These are phyloP conservation scores for Scopulariopsis brevicaulis DNA, from an alignment of 2,329 filamentous ascomycete genomes.

Conservation along the genomic window DNA sequence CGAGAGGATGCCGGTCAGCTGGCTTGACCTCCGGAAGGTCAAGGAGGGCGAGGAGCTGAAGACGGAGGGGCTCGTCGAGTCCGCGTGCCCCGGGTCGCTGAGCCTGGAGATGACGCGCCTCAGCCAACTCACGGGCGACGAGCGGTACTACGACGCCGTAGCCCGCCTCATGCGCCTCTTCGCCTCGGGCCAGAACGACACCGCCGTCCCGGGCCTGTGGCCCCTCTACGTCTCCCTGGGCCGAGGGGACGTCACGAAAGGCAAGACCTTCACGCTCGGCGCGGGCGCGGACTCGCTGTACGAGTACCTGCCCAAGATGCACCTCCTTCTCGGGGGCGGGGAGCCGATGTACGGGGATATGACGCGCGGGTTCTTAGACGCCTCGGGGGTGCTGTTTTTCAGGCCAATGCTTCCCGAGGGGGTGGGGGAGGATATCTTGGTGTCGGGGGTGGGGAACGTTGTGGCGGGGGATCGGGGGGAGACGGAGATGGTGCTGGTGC, in stretches of 20 bases:
- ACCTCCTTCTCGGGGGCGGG: conserved; percentile 52
- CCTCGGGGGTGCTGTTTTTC: conserved; percentile 53
- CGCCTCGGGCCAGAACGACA: conserved; percentile 38
- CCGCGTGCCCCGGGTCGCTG: conserved; percentile 38
- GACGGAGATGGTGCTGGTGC: conserved; percentile 12
- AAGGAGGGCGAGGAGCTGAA: conserved; percentile 20
- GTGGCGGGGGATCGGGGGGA: conserved; percentile 22
- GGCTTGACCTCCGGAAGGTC: conserved; percentile 29
- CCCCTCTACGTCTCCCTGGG: conserved; percentile 45
- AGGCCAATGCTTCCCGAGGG: conserved; percentile 49
- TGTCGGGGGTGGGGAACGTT: conserved; percentile 41
- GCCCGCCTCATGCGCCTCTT: conserved; percentile 45
- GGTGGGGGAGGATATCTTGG: conserved; percentile 39
- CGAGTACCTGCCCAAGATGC: conserved; percentile 57
- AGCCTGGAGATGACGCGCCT: conserved; percentile 52
- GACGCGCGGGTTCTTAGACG: conserved; percentile 36
- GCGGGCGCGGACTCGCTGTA: conserved; percentile 47
- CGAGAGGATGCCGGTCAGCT: conserved; percentile 49
- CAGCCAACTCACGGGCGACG: conserved; percentile 49
- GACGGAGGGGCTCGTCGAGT: conserved; percentile 18
- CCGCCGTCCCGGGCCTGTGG: conserved; percentile 51
- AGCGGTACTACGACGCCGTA: conserved; percentile 50
- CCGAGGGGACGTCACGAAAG: conserved; percentile 16
- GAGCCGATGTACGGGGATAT: conserved; percentile 25
- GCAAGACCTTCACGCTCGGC: conserved; percentile 19